Conservation (phyloP, 495 filamentous ascomycete genomes). For the Aspergillus bertholletiae region DNA sequence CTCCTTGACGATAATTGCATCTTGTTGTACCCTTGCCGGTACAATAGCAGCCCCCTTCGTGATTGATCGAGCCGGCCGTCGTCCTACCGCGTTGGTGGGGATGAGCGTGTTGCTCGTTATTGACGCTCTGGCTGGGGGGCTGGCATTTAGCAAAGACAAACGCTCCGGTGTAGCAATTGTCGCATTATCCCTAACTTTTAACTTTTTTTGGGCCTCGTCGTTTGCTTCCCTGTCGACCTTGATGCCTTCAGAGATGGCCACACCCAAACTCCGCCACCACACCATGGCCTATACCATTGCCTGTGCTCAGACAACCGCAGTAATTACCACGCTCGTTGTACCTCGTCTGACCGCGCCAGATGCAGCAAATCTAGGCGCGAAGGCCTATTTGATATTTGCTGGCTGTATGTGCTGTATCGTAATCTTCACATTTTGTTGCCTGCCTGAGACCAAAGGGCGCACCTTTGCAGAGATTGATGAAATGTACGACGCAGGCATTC, state of each 20-base stretch:
- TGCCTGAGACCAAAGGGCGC: conserved; percentile 51
- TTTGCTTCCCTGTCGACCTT: conserved; percentile 31
- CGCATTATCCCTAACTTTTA: conserved; percentile 31
- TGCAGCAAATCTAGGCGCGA: conserved; percentile 35
- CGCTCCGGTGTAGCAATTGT: conserved; percentile 22
- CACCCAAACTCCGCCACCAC: conserved; percentile 37
- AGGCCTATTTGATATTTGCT: conserved; percentile 36
- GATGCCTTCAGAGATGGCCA: conserved; percentile 40
- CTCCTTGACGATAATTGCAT: conserved; percentile 29
- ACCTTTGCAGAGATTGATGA: conserved; percentile 53
- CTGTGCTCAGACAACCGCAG: conserved; percentile 34
- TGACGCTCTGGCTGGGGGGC: conserved; percentile 25
- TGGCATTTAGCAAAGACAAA: conserved; percentile 23
- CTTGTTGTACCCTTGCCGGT: conserved; percentile 36
- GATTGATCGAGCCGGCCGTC: conserved; percentile 32
- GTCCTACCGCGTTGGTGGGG: conserved; percentile 34
- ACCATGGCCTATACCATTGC: conserved; percentile 41
- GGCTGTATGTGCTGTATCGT: conserved; percentile 39
- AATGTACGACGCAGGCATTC: conserved; percentile 49
- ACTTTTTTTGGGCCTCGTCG: conserved; percentile 38
- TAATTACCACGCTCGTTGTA: conserved; percentile 34
- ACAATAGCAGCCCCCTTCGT: conserved; percentile 35
- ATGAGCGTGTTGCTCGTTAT: conserved; percentile 29
- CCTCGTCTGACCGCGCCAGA: conserved; percentile 35
- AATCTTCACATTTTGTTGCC: conserved; percentile 46